These are phyloP conservation scores for Pythium brassicae DNA, from an alignment of 352 stramenopile species.

Conservation along the genomic window DNA sequence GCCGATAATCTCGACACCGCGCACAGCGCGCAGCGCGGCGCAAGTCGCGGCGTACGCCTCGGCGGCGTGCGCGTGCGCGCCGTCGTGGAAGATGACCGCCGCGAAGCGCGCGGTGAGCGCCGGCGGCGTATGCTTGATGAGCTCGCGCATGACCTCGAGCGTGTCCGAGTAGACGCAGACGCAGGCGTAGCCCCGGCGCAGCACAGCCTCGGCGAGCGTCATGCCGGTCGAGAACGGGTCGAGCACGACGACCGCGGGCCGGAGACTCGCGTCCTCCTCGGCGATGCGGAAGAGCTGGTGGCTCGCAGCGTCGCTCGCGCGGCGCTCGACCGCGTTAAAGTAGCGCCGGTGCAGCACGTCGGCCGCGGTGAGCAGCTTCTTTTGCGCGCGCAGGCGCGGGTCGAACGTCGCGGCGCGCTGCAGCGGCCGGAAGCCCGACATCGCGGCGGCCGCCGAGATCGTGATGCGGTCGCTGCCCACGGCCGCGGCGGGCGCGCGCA, in stretches of 20 bases:
- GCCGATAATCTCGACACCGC: slow-evolving; percentile 54
- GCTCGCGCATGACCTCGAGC: slow-evolving; percentile 64
- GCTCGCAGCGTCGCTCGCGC: slow-evolving; percentile 27
- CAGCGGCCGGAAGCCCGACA: slow-evolving; percentile 68
- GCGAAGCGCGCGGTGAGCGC: slow-evolving; percentile 47
- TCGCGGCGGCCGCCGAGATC: slow-evolving; percentile 35
- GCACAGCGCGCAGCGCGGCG: slow-evolving; percentile 27
- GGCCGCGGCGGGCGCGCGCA: slow-evolving; percentile 16
- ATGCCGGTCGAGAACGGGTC: slow-evolving; percentile 95
- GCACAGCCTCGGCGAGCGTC: slow-evolving; percentile 86
- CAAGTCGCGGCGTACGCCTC: slow-evolving; percentile 33
- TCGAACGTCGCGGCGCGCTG: slow-evolving; percentile 79
- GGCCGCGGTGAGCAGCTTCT: slow-evolving; percentile 57
- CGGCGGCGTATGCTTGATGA: slow-evolving; percentile 60
- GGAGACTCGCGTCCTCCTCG: slow-evolving; percentile 19
- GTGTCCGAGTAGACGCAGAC: slow-evolving; percentile 80
- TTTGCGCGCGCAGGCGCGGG: slow-evolving; percentile 55
- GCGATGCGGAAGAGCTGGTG: slow-evolving; percentile 54
- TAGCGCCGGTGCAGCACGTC: slow-evolving; percentile 79
- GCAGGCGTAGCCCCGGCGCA: slow-evolving; percentile 81
- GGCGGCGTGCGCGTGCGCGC: slow-evolving; percentile 23
- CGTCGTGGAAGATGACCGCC: slow-evolving; percentile 73
- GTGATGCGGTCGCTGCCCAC: slow-evolving; percentile 31
- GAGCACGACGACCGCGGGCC: slow-evolving; percentile 89
- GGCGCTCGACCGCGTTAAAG: slow-evolving; percentile 77